Conservation (phyloP, 257 asterid species). For the Fraxinus cuspidata region DNA sequence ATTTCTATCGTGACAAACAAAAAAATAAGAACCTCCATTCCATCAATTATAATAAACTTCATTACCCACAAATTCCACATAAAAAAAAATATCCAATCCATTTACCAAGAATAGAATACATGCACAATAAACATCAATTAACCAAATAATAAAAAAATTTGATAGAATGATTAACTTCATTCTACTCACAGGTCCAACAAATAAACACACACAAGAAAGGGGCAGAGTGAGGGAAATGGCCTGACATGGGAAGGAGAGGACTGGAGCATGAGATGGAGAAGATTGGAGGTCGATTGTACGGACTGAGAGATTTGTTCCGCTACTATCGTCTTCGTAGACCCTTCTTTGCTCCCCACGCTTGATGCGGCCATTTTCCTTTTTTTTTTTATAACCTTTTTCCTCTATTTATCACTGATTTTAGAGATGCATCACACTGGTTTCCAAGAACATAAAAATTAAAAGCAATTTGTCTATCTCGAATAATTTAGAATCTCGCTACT, state of each 20-base stretch:
- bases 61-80: background rate
- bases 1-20: background rate
- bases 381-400: background rate
- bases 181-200: background rate
- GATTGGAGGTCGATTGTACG: conserved; percentile 82
- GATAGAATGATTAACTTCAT: background rate
- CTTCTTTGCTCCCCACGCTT: conserved; percentile 43
- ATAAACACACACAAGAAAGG: background rate
- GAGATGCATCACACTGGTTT: background rate
- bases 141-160: background rate
- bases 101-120: background rate
- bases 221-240: background rate
- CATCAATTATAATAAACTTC: background rate
- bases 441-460: too few species aligned
- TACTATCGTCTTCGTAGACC: conserved; percentile 58
- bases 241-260: conserved; percentile 73
- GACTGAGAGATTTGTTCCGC: conserved; percentile 87
- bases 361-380: conserved; percentile 26
- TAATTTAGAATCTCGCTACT: too few species aligned
- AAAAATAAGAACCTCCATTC: background rate
- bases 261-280: conserved; percentile 86
- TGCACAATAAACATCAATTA: background rate
- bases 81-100: background rate
- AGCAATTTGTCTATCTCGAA: too few species aligned
- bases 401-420: background rate